A percentile compares a stretch with the other conserved stretches of the same genome.
These are phyloP conservation scores for Tubosaeta brunneosetosa DNA, from an alignment of 768 basidiomycete genomes.

Conservation along the genomic window DNA sequence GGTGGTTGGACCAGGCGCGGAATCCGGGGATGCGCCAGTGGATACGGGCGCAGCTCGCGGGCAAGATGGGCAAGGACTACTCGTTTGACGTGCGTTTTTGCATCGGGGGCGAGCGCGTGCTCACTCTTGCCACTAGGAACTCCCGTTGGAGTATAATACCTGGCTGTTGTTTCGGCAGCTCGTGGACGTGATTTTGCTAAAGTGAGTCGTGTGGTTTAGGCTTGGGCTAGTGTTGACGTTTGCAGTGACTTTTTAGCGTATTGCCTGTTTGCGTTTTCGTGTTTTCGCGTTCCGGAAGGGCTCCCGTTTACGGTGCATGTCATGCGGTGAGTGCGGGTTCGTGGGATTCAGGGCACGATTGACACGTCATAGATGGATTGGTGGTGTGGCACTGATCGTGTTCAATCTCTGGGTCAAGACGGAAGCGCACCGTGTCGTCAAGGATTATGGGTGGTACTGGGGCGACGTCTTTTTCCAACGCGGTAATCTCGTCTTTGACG, in stretches of 20 bases:
- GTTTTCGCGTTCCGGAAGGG: constrained; percentile 79
- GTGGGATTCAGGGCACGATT: background rate
- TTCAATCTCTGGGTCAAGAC: constrained; percentile 99
- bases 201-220: constrained; percentile 48
- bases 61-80: constrained; percentile 94
- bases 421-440: constrained; percentile 95
- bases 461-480: constrained; percentile 90
- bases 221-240: constrained; percentile 1
- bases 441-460: constrained; percentile 99
- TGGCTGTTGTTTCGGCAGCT: constrained; percentile 95
- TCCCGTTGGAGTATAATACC: constrained; percentile 91
- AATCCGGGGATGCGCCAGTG: constrained; percentile 65
- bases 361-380: constrained; percentile 63
- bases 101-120: constrained; percentile 2
- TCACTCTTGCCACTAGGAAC: constrained; percentile 45
- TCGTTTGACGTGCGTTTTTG: constrained; percentile 71
- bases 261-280: constrained; percentile 91
- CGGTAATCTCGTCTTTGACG: constrained; percentile 93
- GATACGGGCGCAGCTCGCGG: constrained; percentile 81
- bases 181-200: constrained; percentile 95
- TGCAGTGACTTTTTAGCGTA: constrained; percentile 90
- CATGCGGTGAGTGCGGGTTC: constrained; percentile 54
- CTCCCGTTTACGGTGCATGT: constrained; percentile 71
- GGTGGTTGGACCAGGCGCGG: constrained; percentile 82
- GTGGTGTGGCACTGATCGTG: constrained; percentile 76